Conservation (phyloP, 2,329 filamentous ascomycete genomes). For the Colletotrichum scovillei region DNA sequence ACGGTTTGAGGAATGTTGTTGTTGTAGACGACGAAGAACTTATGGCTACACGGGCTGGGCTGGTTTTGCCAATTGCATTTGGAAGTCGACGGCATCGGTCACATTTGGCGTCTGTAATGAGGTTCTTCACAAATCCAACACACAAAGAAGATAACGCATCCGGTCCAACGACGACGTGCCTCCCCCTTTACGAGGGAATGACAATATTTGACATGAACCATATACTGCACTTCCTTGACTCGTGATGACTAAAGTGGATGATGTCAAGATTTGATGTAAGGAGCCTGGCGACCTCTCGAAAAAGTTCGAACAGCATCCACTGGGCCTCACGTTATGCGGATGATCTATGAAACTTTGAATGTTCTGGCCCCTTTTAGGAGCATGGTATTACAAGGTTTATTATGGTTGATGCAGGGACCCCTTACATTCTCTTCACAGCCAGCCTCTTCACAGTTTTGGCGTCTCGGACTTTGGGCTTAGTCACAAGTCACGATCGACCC, state of each 20-base stretch:
- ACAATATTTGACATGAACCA: background rate
- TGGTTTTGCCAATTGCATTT: conserved; percentile 74
- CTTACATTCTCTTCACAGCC: background rate
- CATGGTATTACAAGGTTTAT: conserved; percentile 22
- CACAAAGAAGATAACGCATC: conserved; percentile 56
- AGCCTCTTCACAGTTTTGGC: conserved; percentile 9
- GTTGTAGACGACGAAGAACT: conserved; percentile 37
- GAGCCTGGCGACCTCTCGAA: background rate
- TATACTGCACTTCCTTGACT: background rate
- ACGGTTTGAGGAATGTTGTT: conserved; percentile 20
- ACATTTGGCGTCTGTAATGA: conserved; percentile 76
- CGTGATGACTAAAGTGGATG: background rate
- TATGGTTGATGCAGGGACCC: conserved; percentile 15
- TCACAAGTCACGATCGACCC: conserved; percentile 67
- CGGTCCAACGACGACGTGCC: conserved; percentile 15
- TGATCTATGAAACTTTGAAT: background rate
- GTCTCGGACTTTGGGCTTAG: background rate
- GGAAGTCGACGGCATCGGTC: conserved; percentile 74
- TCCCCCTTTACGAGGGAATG: background rate
- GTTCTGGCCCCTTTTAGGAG: background rate
- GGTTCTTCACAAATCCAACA: conserved; percentile 67
- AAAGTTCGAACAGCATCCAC: background rate
- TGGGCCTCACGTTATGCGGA: background rate
- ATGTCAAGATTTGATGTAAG: background rate
- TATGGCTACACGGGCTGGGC: conserved; percentile 49